Evolutionary conservation across 768 basidiomycete genomes (phyloP), one percentile per base, ranked within the genome.

Genomic region (Fomitopsis serialis): DNA sequence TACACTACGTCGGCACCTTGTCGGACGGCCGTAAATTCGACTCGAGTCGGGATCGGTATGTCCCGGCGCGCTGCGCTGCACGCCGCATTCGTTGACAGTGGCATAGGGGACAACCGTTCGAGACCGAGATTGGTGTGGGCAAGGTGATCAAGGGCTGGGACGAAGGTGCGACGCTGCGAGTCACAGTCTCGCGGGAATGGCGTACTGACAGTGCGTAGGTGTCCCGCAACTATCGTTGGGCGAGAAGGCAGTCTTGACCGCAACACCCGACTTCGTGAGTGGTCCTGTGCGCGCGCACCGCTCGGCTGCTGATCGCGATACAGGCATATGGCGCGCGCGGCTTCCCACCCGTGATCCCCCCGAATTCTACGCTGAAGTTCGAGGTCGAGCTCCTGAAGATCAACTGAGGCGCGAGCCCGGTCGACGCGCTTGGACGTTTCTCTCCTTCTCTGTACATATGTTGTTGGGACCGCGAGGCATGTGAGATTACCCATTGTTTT

Each of bases 141-240:
- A 83, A 85, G 64, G 92, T 95, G 45, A 93, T 95, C 72, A 86
- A 77, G 64, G 89, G 92, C 27, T 94, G 91, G 92, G 92, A 93
- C 63, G 89, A 92, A 68, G 92, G 92, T 85, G 58, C 61, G 77
- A 34, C 24, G 44, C n/a, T n/a, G n/a, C 48, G 24, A 11, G 29
- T 40, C 6, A 11, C 29, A 23, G n/a, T 27, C 22, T 25, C 19
- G 42, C 25, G 36, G 46, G 24, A 4, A 34, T 47, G 23, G 56
- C 48, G 50, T 56, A 32, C 29, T 32, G 11, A 32, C 11, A 11
- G 35, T 53, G 10, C 21, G 12, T 62, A 92, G 90, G 84, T 47
- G 89, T 95, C 15, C 81, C 78, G 4, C 75, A 90, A 71, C 72
- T 94, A 57, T 89, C 89, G 11, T 34, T 89, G 29, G 89, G 89